Evolutionary conservation across 495 filamentous ascomycete genomes (phyloP), one percentile per base, ranked within the genome.

Genomic region (Jackrogersella minutella): DNA sequence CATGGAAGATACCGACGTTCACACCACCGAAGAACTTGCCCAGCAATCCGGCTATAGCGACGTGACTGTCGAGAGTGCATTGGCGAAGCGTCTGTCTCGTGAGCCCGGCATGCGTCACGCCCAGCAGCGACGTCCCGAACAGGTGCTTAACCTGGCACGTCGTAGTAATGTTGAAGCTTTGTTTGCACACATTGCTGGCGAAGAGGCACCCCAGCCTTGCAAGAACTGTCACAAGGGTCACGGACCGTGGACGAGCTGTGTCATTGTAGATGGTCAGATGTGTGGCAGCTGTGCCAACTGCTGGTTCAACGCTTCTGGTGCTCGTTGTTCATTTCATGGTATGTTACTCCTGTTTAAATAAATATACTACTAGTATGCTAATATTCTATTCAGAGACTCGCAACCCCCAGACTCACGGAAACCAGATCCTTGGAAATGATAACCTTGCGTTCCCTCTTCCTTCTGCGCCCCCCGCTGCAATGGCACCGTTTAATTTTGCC

Each of bases 191-290:
- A 81, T 83, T 24, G 76, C 80, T 1, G 81, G 81, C 22, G 73
- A 76, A 34, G 66, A 73, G 8, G 78, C 79, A 0, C 75, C 78
- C 0, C 69, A 77, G 2, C 80, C 77, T 6, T 83, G 81, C 44
- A 83, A 83, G 70, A 82, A 82, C 65, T 83, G 81, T 64, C 80
- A 81, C 66, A 83, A 83, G 58, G 81, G 81, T 16, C 80, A 83
- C 26, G 81, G 81, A 0, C 81, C 81, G 1, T 83, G 81, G 81
- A 79, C 71, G 0, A 75, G 66, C 13, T 83, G 81, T 57, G 71
- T 83, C 22, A 55, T 83, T 8, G 77, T 81, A 22, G 78, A 82
- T 22, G 81, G 81, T 6, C 80, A 83, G 66, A 81, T 83, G 79
- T 83, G 81, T 33, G 80, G 80, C 3, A 82, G 80, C 40, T 83